A percentile compares a stretch with the other conserved stretches of the same genome.
Conservation (phyloP, 257 asterid species). For the Thymus quinquecostatus region DNA sequence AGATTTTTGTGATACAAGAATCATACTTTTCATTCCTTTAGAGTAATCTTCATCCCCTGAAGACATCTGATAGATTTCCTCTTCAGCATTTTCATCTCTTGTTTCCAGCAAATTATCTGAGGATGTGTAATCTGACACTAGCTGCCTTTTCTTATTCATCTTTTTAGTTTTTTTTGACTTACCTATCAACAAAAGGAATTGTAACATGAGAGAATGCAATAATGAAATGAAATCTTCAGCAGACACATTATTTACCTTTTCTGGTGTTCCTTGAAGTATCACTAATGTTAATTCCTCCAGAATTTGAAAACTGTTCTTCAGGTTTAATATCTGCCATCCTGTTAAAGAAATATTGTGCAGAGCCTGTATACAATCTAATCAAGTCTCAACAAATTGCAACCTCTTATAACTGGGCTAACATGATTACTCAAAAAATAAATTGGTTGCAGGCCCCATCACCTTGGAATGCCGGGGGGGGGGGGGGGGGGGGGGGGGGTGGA, state of each 20-base stretch:
- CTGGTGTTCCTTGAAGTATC: slow-evolving; percentile 27
- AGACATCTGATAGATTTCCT: slow-evolving; percentile 70
- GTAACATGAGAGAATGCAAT: not conserved
- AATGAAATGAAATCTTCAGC: not conserved
- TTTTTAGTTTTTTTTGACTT: slow-evolving; percentile 44
- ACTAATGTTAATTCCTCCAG: slow-evolving; percentile 26
- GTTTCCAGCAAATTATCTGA: slow-evolving; percentile 41
- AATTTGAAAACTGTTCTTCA: slow-evolving; percentile 22
- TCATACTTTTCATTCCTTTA: slow-evolving; percentile 90
- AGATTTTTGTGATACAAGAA: slow-evolving; percentile 9
- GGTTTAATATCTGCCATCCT: slow-evolving; percentile 22
- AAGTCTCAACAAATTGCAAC: not conserved
- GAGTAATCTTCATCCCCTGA: slow-evolving; percentile 86
- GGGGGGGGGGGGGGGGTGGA: too few species aligned
- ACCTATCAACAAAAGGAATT: slow-evolving; percentile 40
- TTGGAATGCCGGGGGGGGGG: too few species aligned
- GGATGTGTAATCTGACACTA: slow-evolving; percentile 30
- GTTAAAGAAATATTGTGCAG: not conserved
- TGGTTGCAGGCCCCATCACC: not conserved
- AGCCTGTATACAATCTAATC: not conserved
- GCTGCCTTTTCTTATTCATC: slow-evolving; percentile 42
- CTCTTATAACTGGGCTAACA: not conserved
- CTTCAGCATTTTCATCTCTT: slow-evolving; percentile 44
- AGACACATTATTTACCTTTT: slow-evolving; percentile 29
- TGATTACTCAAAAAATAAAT: not conserved